Conservation (phyloP, 2,329 filamentous ascomycete species). For the Cercospora sp. region DNA sequence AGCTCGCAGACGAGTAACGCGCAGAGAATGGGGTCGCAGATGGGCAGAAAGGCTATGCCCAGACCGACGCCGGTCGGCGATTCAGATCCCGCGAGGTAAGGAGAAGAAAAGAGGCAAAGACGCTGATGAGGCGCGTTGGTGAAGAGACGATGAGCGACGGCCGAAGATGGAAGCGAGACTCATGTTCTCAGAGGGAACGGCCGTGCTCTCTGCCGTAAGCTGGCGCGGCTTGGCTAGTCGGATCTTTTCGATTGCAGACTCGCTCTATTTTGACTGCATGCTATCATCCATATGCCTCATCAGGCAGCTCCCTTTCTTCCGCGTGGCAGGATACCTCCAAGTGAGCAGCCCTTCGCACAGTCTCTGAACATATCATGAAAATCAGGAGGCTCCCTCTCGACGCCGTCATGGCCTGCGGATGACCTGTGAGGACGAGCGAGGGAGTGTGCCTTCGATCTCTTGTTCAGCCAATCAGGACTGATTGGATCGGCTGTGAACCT, state of each 20-base stretch:
- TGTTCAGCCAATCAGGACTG: conserved; percentile 6
- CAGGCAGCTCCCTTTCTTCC: not conserved
- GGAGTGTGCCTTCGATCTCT: not conserved
- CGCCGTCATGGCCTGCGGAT: not conserved
- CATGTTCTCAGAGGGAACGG: not conserved
- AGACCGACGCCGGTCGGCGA: not conserved
- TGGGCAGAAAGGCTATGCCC: not conserved
- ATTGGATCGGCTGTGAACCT: not conserved
- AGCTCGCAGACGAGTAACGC: not conserved
- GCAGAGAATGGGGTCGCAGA: not conserved
- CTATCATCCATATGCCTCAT: not conserved
- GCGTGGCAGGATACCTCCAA: not conserved
- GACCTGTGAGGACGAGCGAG: not conserved
- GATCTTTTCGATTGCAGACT: conserved; percentile 5
- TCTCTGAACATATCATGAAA: too few species aligned
- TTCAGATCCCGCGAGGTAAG: not conserved
- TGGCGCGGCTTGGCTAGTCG: not conserved
- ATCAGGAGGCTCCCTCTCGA: not conserved
- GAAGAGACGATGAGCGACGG: not conserved
- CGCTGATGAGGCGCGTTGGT: not conserved
- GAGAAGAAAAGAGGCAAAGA: not conserved
- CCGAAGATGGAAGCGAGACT: conserved; percentile 1
- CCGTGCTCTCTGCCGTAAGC: conserved; percentile 3
- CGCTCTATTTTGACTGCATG: conserved; percentile 5
- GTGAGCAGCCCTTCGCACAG: too few species aligned